Conservation (phyloP, 1,284 basidiomycete species). For the Ceratobasidium sp. region DNA sequence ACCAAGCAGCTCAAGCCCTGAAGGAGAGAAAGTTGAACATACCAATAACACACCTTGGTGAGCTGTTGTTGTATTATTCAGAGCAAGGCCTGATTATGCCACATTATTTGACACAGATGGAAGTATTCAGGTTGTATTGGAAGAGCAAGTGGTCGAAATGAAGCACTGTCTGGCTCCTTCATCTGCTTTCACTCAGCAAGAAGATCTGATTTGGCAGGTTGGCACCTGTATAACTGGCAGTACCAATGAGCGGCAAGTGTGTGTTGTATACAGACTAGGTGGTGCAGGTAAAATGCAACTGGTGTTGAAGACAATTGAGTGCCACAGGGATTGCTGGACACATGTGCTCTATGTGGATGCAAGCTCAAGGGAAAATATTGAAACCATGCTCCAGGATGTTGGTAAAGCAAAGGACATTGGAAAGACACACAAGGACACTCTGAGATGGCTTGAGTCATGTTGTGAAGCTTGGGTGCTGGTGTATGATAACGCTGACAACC, state of each 20-base stretch:
- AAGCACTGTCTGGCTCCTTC: background rate
- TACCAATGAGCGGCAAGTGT: background rate
- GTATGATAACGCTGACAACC: constrained; percentile 5
- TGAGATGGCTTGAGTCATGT: background rate
- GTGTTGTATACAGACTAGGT: constrained; percentile 11
- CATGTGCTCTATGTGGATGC: constrained; percentile 16
- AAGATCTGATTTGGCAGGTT: background rate
- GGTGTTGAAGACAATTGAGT: background rate
- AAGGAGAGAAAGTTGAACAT: background rate
- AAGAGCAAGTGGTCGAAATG: background rate
- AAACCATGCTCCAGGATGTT: background rate
- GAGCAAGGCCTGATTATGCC: no score
- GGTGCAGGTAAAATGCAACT: constrained; percentile 7
- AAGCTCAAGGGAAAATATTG: background rate
- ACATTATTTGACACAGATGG: no score
- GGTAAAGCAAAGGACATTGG: background rate
- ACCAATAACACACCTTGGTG: background rate
- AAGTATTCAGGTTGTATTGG: background rate
- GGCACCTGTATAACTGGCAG: background rate
- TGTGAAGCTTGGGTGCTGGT: background rate
- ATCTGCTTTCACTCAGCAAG: background rate
- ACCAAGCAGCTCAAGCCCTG: background rate
- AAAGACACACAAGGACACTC: background rate
- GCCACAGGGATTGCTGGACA: background rate
- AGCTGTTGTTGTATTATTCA: no score